phyloP scores from a whole-genome alignment of 2,329 filamentous ascomycete species.

The Diaporthe caulivora region DNA sequence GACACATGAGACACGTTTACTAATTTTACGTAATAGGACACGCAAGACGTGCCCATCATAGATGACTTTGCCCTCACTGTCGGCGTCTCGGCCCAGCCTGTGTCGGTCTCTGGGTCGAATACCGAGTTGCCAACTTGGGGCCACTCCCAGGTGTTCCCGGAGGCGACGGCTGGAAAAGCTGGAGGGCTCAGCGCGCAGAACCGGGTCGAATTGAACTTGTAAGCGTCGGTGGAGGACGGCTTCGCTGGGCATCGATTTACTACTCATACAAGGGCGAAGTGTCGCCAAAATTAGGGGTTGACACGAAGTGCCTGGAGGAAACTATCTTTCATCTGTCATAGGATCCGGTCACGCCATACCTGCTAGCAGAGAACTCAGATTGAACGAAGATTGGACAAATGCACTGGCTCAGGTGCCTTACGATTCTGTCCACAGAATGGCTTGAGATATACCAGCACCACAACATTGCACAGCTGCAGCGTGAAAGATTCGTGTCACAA shows the following conservation, averaged over 20 bases:
- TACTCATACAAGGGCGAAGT: no score
- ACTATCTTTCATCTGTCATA: no score
- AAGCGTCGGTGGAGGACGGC: not conserved
- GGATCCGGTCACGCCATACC: not conserved
- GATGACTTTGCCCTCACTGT: slow-evolving; percentile 24
- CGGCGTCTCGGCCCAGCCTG: slow-evolving; percentile 11
- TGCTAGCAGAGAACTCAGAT: no score
- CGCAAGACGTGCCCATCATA: slow-evolving; percentile 9
- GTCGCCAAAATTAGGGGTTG: no score
- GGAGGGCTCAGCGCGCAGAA: not conserved
- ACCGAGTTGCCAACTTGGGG: slow-evolving; percentile 20
- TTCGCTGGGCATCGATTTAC: not conserved
- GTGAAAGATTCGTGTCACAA: no score
- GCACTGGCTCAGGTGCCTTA: no score
- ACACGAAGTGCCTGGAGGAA: not conserved
- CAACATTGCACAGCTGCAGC: no score
- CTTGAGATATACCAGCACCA: no score
- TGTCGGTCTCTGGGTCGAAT: not conserved
- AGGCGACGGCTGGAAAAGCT: slow-evolving; percentile 14
- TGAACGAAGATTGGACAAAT: no score
- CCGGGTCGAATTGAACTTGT: not conserved
- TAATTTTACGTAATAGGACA: not conserved
- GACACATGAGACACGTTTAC: not conserved
- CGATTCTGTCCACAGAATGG: no score
- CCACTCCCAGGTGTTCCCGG: not conserved